phyloP scores from a whole-genome alignment of 1,284 basidiomycete genomes.

The Leccinum subrobustum region DNA sequence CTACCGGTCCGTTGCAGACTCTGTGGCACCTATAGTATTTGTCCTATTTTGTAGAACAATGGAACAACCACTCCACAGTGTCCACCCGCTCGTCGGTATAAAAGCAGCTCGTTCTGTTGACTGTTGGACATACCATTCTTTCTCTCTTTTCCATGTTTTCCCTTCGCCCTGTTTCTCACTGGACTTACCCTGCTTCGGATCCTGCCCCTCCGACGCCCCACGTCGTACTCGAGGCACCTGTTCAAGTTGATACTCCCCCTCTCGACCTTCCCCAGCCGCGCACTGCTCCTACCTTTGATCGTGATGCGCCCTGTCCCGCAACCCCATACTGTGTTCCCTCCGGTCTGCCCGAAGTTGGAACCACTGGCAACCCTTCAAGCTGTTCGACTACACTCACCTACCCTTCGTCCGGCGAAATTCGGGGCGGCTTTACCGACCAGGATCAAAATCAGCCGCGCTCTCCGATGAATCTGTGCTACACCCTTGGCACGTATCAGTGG shows the following conservation, averaged over 20 bases:
- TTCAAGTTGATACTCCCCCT: conserved; percentile 11
- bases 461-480: neutral
- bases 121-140: conserved; percentile 1
- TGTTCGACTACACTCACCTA: neutral
- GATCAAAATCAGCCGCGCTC: neutral
- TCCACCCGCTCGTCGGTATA: conserved; percentile 9
- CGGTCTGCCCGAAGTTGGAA: neutral
- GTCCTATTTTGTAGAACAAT: neutral
- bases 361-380: neutral
- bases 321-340: conserved; percentile 7
- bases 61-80: neutral
- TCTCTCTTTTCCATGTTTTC: conserved; percentile 6
- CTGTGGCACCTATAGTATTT: neutral
- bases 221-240: neutral
- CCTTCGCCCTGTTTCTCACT: neutral
- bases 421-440: neutral
- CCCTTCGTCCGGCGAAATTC: neutral
- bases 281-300: neutral
- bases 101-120: conserved; percentile 4
- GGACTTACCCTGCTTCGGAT: conserved; percentile 1
- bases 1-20: conserved; percentile 38
- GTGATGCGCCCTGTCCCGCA: conserved; percentile 17
- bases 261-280: neutral
- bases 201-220: conserved; percentile 13
- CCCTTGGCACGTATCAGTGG: conserved; percentile 6